Evolutionary conservation across 1,284 basidiomycete species (phyloP), one percentile per base, ranked within the genome.

Genomic region (Trametes pubescens): DNA sequence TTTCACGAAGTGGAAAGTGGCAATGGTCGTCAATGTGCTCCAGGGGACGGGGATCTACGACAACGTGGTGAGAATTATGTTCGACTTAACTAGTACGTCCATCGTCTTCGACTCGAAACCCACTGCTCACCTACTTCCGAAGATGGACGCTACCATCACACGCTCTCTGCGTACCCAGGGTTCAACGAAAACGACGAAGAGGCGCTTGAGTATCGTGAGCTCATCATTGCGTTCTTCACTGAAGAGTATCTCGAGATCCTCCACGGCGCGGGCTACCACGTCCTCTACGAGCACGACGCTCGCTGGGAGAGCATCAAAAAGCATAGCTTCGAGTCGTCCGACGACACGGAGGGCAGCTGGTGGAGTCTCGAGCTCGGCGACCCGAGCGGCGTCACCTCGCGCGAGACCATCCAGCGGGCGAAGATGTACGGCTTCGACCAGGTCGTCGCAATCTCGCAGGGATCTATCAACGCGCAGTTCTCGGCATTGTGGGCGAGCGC

Each of bases 401-500:
- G 67, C 38, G 70, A 75, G 60, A 69, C 70, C n/a, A 64, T 71
- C 13, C 70, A 70, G 66, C 67, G 65, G 49, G 68, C 69, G 48
- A 65, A 70, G 61, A 71, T 73, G 67, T 59, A 57, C 55, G 73
- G 73, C 57, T 78, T 74, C 69, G 77, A 78, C 65, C 68, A 75
- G 57, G 66, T 77, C 65, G 67, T 65, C 38, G 74, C 75, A 0
- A 65, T 78, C 54, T 74, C 77, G 1, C 74, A 77, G 56, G 66
- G 66, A 3, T 72, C 75, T 2, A 70, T 77, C 66, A 75, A 76
- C 62, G 65, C 62, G 7, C 68, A 73, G 51, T 75, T 75, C 71
- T 58, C 66, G 38, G 54, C 62, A 6, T 62, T 74, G 22, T 74
- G 70, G 67, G 57, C 49, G 29, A 51, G 57, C 16, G 32, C 49